phyloP scores from a whole-genome alignment of 2,329 filamentous ascomycete genomes.

The Fusarium dlaminii region DNA sequence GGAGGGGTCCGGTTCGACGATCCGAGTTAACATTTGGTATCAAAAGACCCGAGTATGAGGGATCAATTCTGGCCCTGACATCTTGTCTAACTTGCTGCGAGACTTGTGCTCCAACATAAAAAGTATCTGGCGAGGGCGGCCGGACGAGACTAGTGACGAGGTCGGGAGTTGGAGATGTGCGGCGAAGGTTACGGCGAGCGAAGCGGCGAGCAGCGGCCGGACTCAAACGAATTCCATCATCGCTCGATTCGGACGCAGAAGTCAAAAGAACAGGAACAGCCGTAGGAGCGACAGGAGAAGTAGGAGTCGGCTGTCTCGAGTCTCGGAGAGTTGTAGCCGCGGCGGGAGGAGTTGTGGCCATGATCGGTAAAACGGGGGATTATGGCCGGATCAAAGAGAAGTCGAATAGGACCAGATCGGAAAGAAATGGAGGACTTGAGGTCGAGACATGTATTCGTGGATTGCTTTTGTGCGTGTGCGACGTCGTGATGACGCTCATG shows the following conservation, averaged over 20 bases:
- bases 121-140: conserved; percentile 50
- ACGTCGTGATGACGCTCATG: conserved; percentile 36
- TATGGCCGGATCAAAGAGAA: conserved; percentile 5
- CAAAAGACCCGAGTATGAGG: conserved; percentile 22
- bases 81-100: conserved; percentile 38
- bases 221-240: conserved; percentile 49
- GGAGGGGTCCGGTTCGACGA: conserved; percentile 48
- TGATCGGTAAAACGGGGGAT: conserved; percentile 9
- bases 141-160: conserved; percentile 53
- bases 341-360: conserved; percentile 35
- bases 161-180: conserved; percentile 50
- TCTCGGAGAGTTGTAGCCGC: conserved; percentile 6
- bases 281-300: conserved; percentile 9
- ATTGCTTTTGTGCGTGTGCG: conserved; percentile 12
- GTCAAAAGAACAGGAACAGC: conserved; percentile 18
- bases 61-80: conserved; percentile 17
- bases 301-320: conserved; percentile 21
- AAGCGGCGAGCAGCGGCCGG: conserved; percentile 49
- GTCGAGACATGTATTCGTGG: conserved; percentile 27
- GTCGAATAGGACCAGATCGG: conserved; percentile 5
- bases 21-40: conserved; percentile 39
- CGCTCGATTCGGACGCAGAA: conserved; percentile 49
- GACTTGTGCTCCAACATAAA: conserved; percentile 44
- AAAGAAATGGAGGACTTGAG: conserved; percentile 4
- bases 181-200: conserved; percentile 49